These are phyloP conservation scores for Phytophthora chlamydospora DNA, from an alignment of 352 stramenopile genomes.

Conservation along the genomic window DNA sequence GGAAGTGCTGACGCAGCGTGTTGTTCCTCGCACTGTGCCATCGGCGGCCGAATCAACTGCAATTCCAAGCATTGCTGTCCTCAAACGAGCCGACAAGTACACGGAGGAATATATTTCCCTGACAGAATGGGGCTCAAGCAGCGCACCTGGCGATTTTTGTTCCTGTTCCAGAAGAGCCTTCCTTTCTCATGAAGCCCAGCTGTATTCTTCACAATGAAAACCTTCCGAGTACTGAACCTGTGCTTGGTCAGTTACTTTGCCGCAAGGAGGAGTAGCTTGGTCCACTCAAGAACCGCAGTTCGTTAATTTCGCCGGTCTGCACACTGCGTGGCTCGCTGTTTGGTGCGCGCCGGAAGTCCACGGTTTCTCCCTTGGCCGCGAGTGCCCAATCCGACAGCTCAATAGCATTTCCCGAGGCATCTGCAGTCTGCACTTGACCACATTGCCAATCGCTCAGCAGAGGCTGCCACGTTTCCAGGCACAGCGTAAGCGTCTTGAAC, in stretches of 20 bases:
- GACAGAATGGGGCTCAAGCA: not conserved
- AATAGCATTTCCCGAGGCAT: slow-evolving; percentile 14
- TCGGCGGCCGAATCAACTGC: too few relatives aligned
- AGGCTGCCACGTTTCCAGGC: slow-evolving; percentile 80
- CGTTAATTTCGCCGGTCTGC: slow-evolving; percentile 47
- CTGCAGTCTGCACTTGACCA: slow-evolving; percentile 40
- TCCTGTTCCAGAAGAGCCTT: not conserved
- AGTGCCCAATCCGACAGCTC: slow-evolving; percentile 31
- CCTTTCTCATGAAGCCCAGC: not conserved
- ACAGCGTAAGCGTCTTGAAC: slow-evolving; percentile 80
- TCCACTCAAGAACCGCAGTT: slow-evolving; percentile 55
- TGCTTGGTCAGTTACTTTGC: slow-evolving; percentile 4
- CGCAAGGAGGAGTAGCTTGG: slow-evolving; percentile 36
- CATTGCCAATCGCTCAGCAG: slow-evolving; percentile 73
- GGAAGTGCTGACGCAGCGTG: slow-evolving; percentile 4
- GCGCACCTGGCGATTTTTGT: too few relatives aligned
- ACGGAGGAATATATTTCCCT: too few relatives aligned
- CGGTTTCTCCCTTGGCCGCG: slow-evolving; percentile 3
- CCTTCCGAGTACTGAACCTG: not conserved
- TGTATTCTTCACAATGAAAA: not conserved
- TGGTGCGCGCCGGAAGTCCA: slow-evolving; percentile 17
- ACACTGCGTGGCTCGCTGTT: slow-evolving; percentile 18
- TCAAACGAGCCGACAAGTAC: too few relatives aligned
- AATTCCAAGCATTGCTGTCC: too few relatives aligned
- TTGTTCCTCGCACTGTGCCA: too few relatives aligned